Percentiles rank a stretch among this genome's conserved stretches.
Conservation (phyloP, 2,329 filamentous ascomycete species). For the Myriosclerotinia curreyana region DNA sequence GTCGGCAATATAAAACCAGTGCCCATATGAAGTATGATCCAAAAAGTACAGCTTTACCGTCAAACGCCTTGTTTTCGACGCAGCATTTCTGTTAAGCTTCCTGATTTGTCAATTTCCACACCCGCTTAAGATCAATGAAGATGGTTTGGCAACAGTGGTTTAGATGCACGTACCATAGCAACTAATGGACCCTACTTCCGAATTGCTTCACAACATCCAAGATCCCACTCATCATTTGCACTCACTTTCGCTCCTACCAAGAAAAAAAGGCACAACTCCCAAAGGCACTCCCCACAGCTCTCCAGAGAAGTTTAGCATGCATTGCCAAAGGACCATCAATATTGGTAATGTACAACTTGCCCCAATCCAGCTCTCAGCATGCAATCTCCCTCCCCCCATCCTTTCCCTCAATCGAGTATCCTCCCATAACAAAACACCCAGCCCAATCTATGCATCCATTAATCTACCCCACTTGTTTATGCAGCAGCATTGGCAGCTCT, state of each 20-base stretch:
- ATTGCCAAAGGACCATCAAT: conserved; percentile 34
- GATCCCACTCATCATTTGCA: background rate
- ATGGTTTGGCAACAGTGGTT: background rate
- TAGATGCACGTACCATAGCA: background rate
- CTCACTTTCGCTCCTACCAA: background rate
- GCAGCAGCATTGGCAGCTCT: conserved; percentile 39
- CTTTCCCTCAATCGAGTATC: background rate
- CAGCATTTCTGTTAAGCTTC: background rate
- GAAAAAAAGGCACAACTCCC: background rate
- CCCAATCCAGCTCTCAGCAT: conserved; percentile 18
- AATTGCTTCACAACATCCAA: background rate
- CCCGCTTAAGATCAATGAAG: background rate
- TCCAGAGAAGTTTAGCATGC: conserved; percentile 28
- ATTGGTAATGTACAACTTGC: conserved; percentile 38
- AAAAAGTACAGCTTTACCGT: background rate
- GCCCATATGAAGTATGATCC: background rate
- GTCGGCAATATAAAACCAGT: background rate
- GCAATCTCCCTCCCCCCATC: background rate
- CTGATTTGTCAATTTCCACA: background rate
- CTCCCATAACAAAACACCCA: background rate
- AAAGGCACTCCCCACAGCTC: background rate
- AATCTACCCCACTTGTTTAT: conserved; percentile 27
- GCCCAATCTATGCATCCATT: conserved; percentile 11
- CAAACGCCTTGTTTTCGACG: background rate
- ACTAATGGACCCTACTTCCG: background rate